Percentiles rank a stretch among this genome's conserved stretches.
Conservation (phyloP, 129 eudicot species). For the Pseudognaphalium luteoalbum region DNA sequence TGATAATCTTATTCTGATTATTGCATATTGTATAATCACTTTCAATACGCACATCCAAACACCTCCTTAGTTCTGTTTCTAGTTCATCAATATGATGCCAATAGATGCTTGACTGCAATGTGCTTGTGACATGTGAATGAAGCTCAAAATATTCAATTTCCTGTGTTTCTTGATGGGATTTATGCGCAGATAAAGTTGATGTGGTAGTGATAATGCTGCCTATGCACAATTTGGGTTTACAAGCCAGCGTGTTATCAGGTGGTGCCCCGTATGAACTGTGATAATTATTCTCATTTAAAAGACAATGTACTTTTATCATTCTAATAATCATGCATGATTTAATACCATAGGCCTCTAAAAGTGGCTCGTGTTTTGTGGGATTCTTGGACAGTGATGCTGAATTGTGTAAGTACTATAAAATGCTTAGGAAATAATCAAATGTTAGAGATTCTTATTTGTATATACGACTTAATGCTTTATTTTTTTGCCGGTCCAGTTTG, state of each 20-base stretch:
- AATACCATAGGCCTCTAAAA: conserved; percentile 26
- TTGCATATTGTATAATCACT: neutral
- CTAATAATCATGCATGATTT: conserved; percentile 5
- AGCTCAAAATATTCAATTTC: neutral
- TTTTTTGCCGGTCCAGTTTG: neutral
- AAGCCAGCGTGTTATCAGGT: conserved; percentile 38
- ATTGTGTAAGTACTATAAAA: conserved; percentile 26
- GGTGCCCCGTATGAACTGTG: conserved; percentile 7
- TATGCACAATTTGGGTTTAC: conserved; percentile 23
- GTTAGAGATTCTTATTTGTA: neutral
- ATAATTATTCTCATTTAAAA: neutral
- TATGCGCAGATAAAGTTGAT: conserved; percentile 28
- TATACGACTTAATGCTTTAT: neutral
- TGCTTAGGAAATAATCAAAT: neutral
- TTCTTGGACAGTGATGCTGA: conserved; percentile 27
- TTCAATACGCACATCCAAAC: neutral
- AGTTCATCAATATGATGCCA: conserved; percentile 1
- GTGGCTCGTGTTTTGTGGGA: conserved; percentile 28
- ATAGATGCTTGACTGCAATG: neutral
- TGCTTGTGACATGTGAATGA: conserved; percentile 5
- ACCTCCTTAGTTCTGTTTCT: neutral
- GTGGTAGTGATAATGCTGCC: conserved; percentile 32
- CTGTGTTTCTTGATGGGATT: conserved; percentile 16
- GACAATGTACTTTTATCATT: neutral
- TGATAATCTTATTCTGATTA: neutral